Evolutionary conservation across 805 yeast genomes (phyloP), one percentile per base, ranked within the genome.

Genomic region (Kluyveromyces siamensis): DNA sequence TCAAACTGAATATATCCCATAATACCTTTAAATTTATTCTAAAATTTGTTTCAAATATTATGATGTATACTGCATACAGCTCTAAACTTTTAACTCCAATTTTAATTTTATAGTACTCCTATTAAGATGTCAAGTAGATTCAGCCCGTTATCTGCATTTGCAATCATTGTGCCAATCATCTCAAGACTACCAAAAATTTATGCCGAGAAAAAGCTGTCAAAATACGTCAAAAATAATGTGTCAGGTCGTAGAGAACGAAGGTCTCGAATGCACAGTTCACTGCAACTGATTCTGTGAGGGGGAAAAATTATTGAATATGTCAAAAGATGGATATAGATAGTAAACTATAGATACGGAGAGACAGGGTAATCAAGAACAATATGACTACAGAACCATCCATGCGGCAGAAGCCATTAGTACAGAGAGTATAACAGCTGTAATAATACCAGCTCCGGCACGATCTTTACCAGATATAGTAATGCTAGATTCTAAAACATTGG

Each of bases 361-460:
- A 21, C 38, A 38, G 27, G 38, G 35, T 9, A 18, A 21, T 21
- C 9, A 42, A 27, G 6, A 35, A 36, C 35, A 30, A 11, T 2
- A 30, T 19, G 16, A 33, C 51, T 52, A 68, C 41, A 69, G 46
- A 14, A 75, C 58, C 49, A 75, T 64, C 80, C 80, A 75, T 8
- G 73, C 59, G 27, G 71, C 69, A 40, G 73, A 58, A 7, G 72
- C 72, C 17, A 76, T 59, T 25, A 76, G 59, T 0, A 73, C 66
- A 16, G 66, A 63, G 38, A 81, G 82, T 48, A 79, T 58, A 36
- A 83, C 60, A 7, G 53, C 78, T 72, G 90, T 84, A 42, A 83
- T 75, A 27, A 84, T 72, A 41, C 84, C 78, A 2, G 89, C 90
- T 45, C 88, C 90, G 1, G 84, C 88, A 48, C 67, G 70, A 54